Base-by-base conservation (phyloP, 78 protist genomes). In the Chrysochromulina tobinii region DNA sequence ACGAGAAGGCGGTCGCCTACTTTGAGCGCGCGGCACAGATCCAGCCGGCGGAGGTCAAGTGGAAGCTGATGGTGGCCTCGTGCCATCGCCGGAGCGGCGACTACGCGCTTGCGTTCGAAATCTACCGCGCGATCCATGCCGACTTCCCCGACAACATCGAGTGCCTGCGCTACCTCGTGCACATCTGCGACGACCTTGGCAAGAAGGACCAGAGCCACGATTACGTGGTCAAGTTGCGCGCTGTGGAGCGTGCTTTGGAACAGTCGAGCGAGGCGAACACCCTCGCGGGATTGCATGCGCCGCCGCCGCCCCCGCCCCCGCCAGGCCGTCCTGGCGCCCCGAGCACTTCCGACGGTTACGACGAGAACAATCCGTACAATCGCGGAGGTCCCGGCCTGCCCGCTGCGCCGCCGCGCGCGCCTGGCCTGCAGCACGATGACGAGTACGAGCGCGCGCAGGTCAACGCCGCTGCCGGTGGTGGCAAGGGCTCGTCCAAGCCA, bases 61-160 rank as follows among this genome's bases (percentile, higher is more conserved):
- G 97, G 97, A 91, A 79, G 92, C 95, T 96, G 81, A 92, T 93
- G 92, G 95, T 95, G 0, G 96, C 96, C 4, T 68, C 90, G n/a
- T 95, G 96, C 92, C 88, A 93, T 87, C 84, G 95, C 11, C 87
- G 95, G 18, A 17, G 81, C 50, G 94, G 95, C 18, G 68, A 50
- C 73, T 93, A 89, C 89, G 84, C 72, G 66, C 83, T 87, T 58
- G 95, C 96, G 21, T 87, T 92, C 77, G 38, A 53, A 9, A 66
- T 77, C 38, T 94, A 94, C 87, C 57, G 66, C 48, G 85, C 38
- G 25, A 94, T 94, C 69, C 93, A 94, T 72, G 1, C 0, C 48
- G 27, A 81, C 38, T 66, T 87, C 85, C 96, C 96, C 12, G 93
- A 94, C 58, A 94, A 94, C 90, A 48, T 85, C 69, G 96, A 94